These are phyloP conservation scores for Myxozyma monticola DNA, from an alignment of 805 yeast genomes.

Conservation along the genomic window DNA sequence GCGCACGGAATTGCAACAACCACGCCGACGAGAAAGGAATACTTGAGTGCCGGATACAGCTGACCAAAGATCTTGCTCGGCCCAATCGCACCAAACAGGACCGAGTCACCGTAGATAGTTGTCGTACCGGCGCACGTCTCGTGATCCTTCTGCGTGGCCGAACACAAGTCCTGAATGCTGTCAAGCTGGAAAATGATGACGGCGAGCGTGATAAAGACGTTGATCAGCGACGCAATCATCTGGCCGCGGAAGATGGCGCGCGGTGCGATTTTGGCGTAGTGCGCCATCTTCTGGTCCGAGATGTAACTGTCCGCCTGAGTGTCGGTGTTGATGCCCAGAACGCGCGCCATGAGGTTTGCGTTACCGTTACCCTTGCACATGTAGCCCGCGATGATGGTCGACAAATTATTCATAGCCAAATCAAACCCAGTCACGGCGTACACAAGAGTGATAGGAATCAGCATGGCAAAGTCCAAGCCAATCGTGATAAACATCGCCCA, in stretches of 20 bases:
- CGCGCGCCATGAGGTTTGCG: constrained; percentile 62
- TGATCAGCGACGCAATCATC: constrained; percentile 48
- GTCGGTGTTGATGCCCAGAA: constrained; percentile 57
- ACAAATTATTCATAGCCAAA: constrained; percentile 21
- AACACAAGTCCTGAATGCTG: constrained; percentile 46
- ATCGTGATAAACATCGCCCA: constrained; percentile 64
- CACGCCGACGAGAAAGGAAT: constrained; percentile 65
- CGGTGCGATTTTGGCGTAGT: constrained; percentile 65
- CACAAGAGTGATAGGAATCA: constrained; percentile 63
- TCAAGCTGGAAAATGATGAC: constrained; percentile 46
- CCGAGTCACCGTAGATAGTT: constrained; percentile 55
- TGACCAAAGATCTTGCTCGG: constrained; percentile 61
- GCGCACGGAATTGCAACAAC: too few species aligned
- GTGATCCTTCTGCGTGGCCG: constrained; percentile 43
- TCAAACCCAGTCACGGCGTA: constrained; percentile 62
- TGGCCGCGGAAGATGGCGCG: constrained; percentile 57
- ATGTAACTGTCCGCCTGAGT: constrained; percentile 53
- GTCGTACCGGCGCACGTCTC: constrained; percentile 51
- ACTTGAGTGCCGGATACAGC: constrained; percentile 54
- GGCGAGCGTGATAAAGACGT: constrained; percentile 45
- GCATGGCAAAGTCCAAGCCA: constrained; percentile 52
- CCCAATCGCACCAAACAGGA: constrained; percentile 66
- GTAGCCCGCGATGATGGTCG: constrained; percentile 45
- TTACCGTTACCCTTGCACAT: constrained; percentile 61
- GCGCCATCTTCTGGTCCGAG: constrained; percentile 61